phyloP scores from a whole-genome alignment of 1,284 basidiomycete genomes.

The Mycosarcoma maydis region DNA sequence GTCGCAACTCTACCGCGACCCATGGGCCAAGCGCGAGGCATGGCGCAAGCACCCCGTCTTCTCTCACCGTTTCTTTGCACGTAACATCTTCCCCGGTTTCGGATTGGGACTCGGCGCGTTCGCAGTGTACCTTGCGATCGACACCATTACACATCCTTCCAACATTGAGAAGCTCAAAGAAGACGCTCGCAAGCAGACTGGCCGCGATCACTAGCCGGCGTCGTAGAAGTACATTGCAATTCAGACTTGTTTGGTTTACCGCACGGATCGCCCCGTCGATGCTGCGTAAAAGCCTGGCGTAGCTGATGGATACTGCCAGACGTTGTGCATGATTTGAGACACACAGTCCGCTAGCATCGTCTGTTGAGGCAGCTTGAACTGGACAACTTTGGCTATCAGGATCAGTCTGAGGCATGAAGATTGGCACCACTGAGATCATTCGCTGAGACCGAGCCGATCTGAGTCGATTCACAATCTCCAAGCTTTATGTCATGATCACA shows the following conservation, averaged over 20 bases:
- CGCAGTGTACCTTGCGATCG: slow-evolving; percentile 50
- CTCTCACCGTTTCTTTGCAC: slow-evolving; percentile 59
- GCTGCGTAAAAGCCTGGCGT: too few species aligned
- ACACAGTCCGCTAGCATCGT: too few species aligned
- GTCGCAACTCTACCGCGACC: slow-evolving; percentile 62
- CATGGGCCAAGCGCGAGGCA: slow-evolving; percentile 66
- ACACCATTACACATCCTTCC: slow-evolving; percentile 57
- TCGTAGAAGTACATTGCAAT: neutral
- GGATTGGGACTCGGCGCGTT: slow-evolving; percentile 61
- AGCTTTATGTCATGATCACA: too few species aligned
- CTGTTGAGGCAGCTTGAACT: too few species aligned
- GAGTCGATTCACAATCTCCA: too few species aligned
- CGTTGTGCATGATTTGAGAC: too few species aligned
- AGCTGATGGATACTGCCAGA: too few species aligned
- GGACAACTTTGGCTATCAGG: too few species aligned
- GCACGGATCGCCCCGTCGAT: too few species aligned
- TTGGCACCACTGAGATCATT: too few species aligned
- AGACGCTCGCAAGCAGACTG: slow-evolving; percentile 56
- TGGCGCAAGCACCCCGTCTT: slow-evolving; percentile 67
- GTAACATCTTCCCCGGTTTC: slow-evolving; percentile 65
- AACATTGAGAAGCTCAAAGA: slow-evolving; percentile 64
- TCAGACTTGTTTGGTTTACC: neutral
- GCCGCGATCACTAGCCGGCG: slow-evolving; percentile 17
- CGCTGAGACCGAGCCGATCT: too few species aligned
- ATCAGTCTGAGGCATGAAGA: too few species aligned